Conservation (phyloP, 2,329 filamentous ascomycete genomes). For the Parastagonospora nodorum region DNA sequence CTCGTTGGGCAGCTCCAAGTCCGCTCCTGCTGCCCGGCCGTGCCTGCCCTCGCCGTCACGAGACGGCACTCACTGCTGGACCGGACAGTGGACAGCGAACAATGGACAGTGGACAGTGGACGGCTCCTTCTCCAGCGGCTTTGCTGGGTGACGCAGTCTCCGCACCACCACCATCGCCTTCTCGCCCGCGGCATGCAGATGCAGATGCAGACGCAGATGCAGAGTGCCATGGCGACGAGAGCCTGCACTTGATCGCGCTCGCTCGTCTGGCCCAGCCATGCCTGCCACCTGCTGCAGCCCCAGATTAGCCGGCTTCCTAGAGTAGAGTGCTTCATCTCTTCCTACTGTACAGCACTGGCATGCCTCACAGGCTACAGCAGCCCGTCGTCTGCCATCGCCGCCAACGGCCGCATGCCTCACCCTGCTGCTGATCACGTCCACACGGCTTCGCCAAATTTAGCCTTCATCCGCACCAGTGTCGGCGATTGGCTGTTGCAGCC, state of each 20-base stretch:
- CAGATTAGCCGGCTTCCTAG: constrained; percentile 4
- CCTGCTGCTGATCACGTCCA: constrained; percentile 8
- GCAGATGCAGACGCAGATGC: neutral
- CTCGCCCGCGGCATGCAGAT: constrained; percentile 5
- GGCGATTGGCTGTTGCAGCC: constrained; percentile 5
- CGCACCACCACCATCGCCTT: constrained; percentile 1
- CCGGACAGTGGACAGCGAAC: no score
- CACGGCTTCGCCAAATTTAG: constrained; percentile 17
- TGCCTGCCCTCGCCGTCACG: constrained; percentile 1
- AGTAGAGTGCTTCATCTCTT: neutral
- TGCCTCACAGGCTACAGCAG: neutral
- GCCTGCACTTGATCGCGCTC: neutral
- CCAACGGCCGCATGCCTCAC: constrained; percentile 1
- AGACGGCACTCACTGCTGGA: neutral
- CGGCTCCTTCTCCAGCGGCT: neutral
- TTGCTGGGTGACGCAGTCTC: constrained; percentile 12
- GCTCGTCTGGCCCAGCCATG: neutral
- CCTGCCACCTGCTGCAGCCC: neutral
- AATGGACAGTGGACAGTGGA: no score
- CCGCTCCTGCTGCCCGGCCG: constrained; percentile 6
- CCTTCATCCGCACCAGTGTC: constrained; percentile 13
- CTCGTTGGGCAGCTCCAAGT: constrained; percentile 25
- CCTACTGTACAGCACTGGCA: neutral
- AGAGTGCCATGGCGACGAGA: neutral
- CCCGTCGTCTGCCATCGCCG: neutral